phyloP scores from a whole-genome alignment of 225 moss, liverwort and hornwort species.

The Marchantia paleacea region DNA sequence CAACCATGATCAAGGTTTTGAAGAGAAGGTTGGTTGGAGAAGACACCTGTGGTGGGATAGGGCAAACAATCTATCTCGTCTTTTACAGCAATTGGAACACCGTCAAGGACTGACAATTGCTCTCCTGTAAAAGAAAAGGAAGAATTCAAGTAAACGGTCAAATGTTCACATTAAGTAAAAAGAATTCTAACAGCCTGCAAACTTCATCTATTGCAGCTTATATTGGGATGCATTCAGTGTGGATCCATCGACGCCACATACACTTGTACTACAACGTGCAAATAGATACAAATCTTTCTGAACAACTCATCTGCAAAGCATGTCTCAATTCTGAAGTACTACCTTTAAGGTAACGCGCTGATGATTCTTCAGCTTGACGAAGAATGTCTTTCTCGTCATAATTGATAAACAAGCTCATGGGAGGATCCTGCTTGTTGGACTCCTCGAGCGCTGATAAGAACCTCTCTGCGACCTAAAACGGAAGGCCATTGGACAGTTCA shows the following conservation, averaged over 20 bases:
- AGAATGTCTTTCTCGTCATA: slow-evolving; percentile 61
- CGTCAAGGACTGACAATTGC: slow-evolving; percentile 74
- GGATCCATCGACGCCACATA: not conserved
- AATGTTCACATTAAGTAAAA: not conserved
- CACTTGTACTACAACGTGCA: not conserved
- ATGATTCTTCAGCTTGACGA: slow-evolving; percentile 68
- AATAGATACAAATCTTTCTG: not conserved
- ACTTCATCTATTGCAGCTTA: too few species aligned
- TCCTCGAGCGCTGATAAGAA: slow-evolving; percentile 77
- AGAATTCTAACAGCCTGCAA: too few species aligned
- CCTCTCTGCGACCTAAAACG: slow-evolving; percentile 68
- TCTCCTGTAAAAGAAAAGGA: slow-evolving; percentile 43
- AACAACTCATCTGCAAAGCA: not conserved
- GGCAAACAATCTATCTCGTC: slow-evolving; percentile 97
- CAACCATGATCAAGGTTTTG: not conserved
- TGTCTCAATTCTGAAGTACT: not conserved
- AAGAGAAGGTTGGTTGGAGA: not conserved
- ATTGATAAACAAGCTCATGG: slow-evolving; percentile 65
- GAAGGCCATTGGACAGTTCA: not conserved
- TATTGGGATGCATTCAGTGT: too few species aligned
- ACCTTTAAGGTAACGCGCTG: slow-evolving; percentile 70
- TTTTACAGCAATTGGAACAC: slow-evolving; percentile 88
- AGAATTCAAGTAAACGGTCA: not conserved
- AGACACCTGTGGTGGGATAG: slow-evolving; percentile 80
- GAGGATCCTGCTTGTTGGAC: slow-evolving; percentile 43